Percentiles rank a stretch among this genome's conserved stretches.
phyloP scores from a whole-genome alignment of 257 asterid species.

The Ilex asprella region DNA sequence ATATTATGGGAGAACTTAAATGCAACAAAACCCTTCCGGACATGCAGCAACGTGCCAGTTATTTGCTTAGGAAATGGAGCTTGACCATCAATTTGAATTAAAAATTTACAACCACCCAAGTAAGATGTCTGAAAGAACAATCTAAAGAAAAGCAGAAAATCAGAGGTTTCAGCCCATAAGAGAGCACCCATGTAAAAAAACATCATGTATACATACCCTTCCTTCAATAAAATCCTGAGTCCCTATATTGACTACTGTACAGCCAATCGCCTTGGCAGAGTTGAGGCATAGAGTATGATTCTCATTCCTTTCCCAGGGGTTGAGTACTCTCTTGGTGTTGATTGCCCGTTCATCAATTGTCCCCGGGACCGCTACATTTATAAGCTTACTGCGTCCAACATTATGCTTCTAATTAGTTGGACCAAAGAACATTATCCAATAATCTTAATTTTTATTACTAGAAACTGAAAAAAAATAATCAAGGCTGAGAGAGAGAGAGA shows the following conservation, averaged over 20 bases:
- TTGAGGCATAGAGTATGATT: conserved; percentile 96
- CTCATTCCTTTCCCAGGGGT: conserved; percentile 99
- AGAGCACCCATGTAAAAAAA: conserved; percentile 6
- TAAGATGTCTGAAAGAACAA: not conserved
- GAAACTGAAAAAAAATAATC: not conserved
- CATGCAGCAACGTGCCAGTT: too few species aligned
- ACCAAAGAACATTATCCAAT: not conserved
- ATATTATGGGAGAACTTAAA: too few species aligned
- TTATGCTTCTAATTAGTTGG: conserved; percentile 7
- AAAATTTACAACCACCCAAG: not conserved
- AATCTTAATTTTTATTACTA: conserved; percentile 2
- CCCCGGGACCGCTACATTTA: conserved; percentile 96
- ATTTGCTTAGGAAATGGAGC: not conserved
- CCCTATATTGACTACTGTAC: conserved; percentile 95
- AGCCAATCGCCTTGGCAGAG: conserved; percentile 98
- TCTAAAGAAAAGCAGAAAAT: not conserved
- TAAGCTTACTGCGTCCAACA: conserved; percentile 70
- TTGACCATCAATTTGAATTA: not conserved
- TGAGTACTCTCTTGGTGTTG: conserved; percentile 78
- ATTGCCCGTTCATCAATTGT: conserved; percentile 97
- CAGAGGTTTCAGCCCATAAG: not conserved
- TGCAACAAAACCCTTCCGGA: too few species aligned
- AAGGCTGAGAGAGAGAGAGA: too few species aligned
- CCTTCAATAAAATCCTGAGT: conserved; percentile 96
- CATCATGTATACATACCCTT: conserved; percentile 51